A percentile compares a stretch with the other conserved stretches of the same genome.
Evolutionary conservation across 371 early-diverging fungal genomes (phyloP).

Genomic region (Rhizopus sp.): DNA sequence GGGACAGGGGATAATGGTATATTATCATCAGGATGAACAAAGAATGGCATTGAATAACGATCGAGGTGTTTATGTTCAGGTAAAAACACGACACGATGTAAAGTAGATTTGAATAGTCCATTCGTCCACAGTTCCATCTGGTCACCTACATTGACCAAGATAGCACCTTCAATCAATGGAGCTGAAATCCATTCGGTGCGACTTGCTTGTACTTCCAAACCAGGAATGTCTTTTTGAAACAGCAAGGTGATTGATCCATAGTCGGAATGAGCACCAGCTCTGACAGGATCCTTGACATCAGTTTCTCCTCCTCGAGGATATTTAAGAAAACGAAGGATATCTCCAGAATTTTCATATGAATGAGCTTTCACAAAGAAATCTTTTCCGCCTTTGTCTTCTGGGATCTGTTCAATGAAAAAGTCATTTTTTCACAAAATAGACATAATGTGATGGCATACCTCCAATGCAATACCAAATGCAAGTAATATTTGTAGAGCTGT

Average conservation of each 20-base stretch:
- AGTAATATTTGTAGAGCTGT: constrained; percentile 52
- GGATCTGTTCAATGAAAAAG: constrained; percentile 35
- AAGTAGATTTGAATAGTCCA: constrained; percentile 68
- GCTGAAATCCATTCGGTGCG: constrained; percentile 65
- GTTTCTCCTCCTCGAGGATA: constrained; percentile 57
- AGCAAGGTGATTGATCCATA: constrained; percentile 75
- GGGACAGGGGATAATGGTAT: constrained; percentile 51
- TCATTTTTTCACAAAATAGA: neutral
- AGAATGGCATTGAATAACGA: constrained; percentile 75
- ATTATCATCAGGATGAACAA: constrained; percentile 57
- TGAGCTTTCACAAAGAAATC: constrained; percentile 58
- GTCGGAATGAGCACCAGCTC: constrained; percentile 69
- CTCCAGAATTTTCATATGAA: constrained; percentile 49
- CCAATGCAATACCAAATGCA: constrained; percentile 64
- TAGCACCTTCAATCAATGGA: constrained; percentile 57
- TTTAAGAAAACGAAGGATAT: constrained; percentile 59
- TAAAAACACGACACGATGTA: constrained; percentile 70
- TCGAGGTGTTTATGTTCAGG: constrained; percentile 58
- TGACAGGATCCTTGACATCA: constrained; percentile 40
- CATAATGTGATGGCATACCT: constrained; percentile 20
- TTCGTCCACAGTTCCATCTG: constrained; percentile 68
- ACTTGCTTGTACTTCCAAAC: constrained; percentile 64
- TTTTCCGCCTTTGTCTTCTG: constrained; percentile 55
- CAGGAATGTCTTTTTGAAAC: constrained; percentile 72
- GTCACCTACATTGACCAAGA: constrained; percentile 76